A percentile compares a stretch with the other conserved stretches of the same genome.
These are phyloP conservation scores for Ogataea degrootiae DNA, from an alignment of 805 yeast genomes.

Conservation along the genomic window DNA sequence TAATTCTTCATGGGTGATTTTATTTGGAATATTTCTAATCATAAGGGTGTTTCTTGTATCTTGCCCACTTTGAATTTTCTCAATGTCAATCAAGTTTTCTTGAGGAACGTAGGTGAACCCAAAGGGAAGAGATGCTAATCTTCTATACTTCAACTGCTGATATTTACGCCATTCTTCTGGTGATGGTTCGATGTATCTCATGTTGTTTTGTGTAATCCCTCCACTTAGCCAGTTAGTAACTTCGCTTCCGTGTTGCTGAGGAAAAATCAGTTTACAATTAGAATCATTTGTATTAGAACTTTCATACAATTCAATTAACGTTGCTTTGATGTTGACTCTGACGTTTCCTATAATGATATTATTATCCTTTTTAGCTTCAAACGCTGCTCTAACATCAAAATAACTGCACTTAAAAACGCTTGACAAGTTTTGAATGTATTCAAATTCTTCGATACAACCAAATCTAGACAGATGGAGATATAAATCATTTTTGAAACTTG, in stretches of 20 bases:
- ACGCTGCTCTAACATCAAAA: slow-evolving; percentile 32
- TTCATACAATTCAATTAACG: slow-evolving; percentile 20
- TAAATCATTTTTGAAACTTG: slow-evolving; percentile 13
- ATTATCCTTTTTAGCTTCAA: slow-evolving; percentile 22
- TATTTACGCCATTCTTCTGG: slow-evolving; percentile 22
- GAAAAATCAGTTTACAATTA: not conserved
- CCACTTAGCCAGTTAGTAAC: slow-evolving; percentile 16
- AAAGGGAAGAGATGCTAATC: slow-evolving; percentile 20
- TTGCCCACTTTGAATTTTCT: slow-evolving; percentile 34
- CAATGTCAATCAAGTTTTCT: slow-evolving; percentile 36
- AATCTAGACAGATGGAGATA: slow-evolving; percentile 16
- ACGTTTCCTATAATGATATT: slow-evolving; percentile 5
- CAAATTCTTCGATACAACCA: slow-evolving; percentile 20
- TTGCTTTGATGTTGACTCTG: slow-evolving; percentile 16
- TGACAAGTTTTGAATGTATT: slow-evolving; percentile 4
- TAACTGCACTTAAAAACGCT: slow-evolving; percentile 26
- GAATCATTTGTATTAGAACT: not conserved
- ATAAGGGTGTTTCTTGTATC: slow-evolving; percentile 46
- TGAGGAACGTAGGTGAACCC: slow-evolving; percentile 24
- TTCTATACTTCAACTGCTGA: slow-evolving; percentile 19
- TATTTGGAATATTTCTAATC: slow-evolving; percentile 53
- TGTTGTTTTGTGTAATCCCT: slow-evolving; percentile 4
- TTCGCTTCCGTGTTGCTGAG: not conserved
- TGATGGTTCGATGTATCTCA: slow-evolving; percentile 3
- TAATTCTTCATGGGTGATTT: slow-evolving; percentile 40